phyloP scores from a whole-genome alignment of 805 yeast genomes.

The Suhomyces tanzawaensis region DNA sequence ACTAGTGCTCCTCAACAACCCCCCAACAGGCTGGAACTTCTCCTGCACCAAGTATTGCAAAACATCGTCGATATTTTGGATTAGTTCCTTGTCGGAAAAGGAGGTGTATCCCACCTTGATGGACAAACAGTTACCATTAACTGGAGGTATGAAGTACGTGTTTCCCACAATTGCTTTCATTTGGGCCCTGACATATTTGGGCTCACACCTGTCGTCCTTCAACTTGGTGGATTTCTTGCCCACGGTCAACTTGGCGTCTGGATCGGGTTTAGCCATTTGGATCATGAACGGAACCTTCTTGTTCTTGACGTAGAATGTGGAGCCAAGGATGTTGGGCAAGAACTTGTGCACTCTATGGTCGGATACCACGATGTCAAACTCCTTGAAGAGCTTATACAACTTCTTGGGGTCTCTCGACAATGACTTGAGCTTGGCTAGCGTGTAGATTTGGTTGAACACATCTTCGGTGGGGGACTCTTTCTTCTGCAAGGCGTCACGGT shows the following conservation, averaged over 20 bases:
- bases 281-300: slow-evolving; percentile 68
- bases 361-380: slow-evolving; percentile 64
- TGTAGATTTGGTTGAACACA: slow-evolving; percentile 56
- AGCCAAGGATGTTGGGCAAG: slow-evolving; percentile 57
- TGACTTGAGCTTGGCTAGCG: slow-evolving; percentile 55
- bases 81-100: slow-evolving; percentile 40
- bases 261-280: slow-evolving; percentile 50
- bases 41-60: slow-evolving; percentile 45
- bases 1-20: slow-evolving; percentile 44
- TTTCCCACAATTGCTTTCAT: slow-evolving; percentile 61
- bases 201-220: slow-evolving; percentile 61
- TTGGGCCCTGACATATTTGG: slow-evolving; percentile 62
- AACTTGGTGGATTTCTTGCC: slow-evolving; percentile 39
- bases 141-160: slow-evolving; percentile 57
- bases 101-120: slow-evolving; percentile 58
- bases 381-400: slow-evolving; percentile 50
- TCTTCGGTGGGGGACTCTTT: slow-evolving; percentile 59
- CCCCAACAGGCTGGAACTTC: slow-evolving; percentile 56
- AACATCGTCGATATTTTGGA: slow-evolving; percentile 54
- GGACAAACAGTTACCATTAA: slow-evolving; percentile 58
- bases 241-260: slow-evolving; percentile 32
- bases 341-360: slow-evolving; percentile 67
- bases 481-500: slow-evolving; percentile 46
- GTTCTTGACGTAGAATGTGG: slow-evolving; percentile 59
- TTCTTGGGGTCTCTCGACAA: slow-evolving; percentile 44